Conservation (phyloP, 2,329 filamentous ascomycete genomes). For the Hypomyces perniciosus region DNA sequence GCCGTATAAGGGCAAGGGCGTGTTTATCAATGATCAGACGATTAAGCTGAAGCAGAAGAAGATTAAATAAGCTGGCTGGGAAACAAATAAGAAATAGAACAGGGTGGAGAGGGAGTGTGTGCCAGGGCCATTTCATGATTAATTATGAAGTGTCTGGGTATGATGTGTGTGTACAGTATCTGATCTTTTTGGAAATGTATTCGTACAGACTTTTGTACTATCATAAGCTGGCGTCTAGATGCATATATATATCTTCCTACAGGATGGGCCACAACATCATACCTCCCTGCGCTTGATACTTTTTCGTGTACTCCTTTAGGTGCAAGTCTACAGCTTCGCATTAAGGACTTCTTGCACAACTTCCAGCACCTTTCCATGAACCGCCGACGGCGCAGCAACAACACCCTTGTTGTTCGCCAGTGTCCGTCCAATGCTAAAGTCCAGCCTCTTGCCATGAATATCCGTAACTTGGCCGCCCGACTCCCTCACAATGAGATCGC, state of each 20-base stretch:
- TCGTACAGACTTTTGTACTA: conserved; percentile 26
- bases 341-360: conserved; percentile 75
- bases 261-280: not conserved
- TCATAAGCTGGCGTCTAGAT: conserved; percentile 18
- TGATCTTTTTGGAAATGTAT: conserved; percentile 17
- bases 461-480: conserved; percentile 91
- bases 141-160: not conserved
- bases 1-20: conserved; percentile 99
- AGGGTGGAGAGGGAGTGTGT: not conserved
- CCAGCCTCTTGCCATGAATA: conserved; percentile 72
- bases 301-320: not conserved
- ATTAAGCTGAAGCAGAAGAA: conserved; percentile 99
- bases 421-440: conserved; percentile 83
- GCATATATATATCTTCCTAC: conserved; percentile 19
- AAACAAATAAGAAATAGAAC: not conserved
- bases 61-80: conserved; percentile 60
- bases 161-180: conserved; percentile 4
- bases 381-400: conserved; percentile 72
- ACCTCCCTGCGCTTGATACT: not conserved
- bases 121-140: not conserved
- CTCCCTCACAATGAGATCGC: conserved; percentile 89
- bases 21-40: conserved; percentile 95
- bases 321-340: conserved; percentile 22
- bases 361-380: conserved; percentile 70
- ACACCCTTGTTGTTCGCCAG: conserved; percentile 89